phyloP scores from a whole-genome alignment of 352 stramenopile species.

The Phytophthora tubulina region DNA sequence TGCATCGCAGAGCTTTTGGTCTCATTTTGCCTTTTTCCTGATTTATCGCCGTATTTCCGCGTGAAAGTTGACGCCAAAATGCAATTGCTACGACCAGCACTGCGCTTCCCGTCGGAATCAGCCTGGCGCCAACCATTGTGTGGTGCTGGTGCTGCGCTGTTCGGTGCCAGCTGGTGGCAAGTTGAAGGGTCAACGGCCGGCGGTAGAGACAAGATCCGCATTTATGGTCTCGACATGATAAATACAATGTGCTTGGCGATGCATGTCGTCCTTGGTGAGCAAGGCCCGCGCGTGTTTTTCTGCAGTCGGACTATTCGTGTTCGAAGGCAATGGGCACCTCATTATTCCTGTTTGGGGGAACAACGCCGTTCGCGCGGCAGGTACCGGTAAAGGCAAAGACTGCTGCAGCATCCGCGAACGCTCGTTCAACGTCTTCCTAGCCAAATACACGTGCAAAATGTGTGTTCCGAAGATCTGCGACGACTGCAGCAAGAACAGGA shows the following conservation, averaged over 20 bases:
- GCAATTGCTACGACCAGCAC: background rate
- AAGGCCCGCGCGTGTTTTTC: conserved; percentile 34
- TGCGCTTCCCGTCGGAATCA: background rate
- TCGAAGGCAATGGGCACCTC: background rate
- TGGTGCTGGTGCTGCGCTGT: conserved; percentile 17
- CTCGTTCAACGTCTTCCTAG: too few relatives aligned
- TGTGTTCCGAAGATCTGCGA: too few relatives aligned
- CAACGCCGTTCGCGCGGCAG: too few relatives aligned
- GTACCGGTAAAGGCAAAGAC: too few relatives aligned
- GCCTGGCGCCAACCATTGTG: conserved; percentile 12
- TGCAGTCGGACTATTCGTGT: conserved; percentile 29
- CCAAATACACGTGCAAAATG: too few relatives aligned
- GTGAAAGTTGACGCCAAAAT: conserved; percentile 8
- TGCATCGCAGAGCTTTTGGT: conserved; percentile 27
- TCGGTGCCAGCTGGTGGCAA: conserved; percentile 10
- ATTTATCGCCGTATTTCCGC: conserved; percentile 15
- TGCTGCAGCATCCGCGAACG: too few relatives aligned
- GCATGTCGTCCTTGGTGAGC: conserved; percentile 6
- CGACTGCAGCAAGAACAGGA: too few relatives aligned
- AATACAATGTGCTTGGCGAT: conserved; percentile 27
- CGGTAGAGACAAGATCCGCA: conserved; percentile 31
- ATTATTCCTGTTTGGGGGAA: too few relatives aligned
- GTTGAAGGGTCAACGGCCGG: conserved; percentile 9
- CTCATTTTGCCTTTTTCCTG: conserved; percentile 30
- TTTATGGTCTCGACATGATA: conserved; percentile 28